Conservation (phyloP, 148 eudicot genomes). For the Nepenthes mirabilis region DNA sequence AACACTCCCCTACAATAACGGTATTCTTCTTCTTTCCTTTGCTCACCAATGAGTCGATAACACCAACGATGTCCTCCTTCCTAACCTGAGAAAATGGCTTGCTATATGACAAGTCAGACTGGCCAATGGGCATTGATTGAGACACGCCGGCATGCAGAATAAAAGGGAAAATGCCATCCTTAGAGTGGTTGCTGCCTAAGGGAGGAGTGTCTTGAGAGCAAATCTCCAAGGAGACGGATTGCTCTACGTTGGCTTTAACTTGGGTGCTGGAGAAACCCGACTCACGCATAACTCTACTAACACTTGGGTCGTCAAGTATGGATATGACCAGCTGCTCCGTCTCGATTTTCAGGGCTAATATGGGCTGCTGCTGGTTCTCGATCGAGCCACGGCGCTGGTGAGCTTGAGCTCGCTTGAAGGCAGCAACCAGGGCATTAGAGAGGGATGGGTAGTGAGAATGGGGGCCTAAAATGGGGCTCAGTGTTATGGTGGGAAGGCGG, state of each 20-base stretch:
- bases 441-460: conserved; percentile 40
- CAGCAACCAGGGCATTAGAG: conserved; percentile 54
- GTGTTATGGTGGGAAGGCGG: conserved; percentile 39
- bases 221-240: conserved; percentile 30
- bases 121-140: background rate
- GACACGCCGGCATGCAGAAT: too few species aligned
- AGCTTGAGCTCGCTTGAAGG: conserved; percentile 83
- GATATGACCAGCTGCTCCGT: conserved; percentile 63
- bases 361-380: conserved; percentile 75
- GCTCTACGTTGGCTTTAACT: conserved; percentile 62
- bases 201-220: too few species aligned
- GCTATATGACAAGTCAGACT: conserved; percentile 9
- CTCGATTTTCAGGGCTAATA: conserved; percentile 63
- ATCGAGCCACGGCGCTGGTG: conserved; percentile 76
- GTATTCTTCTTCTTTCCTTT: conserved; percentile 35
- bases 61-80: conserved; percentile 33
- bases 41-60: conserved; percentile 38
- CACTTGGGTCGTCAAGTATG: conserved; percentile 83
- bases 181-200: background rate
- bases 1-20: conserved; percentile 43
- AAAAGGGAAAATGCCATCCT: too few species aligned
- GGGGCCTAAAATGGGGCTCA: conserved; percentile 33
- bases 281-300: conserved; percentile 89
- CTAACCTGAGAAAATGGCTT: conserved; percentile 2
- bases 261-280: conserved; percentile 78